Evolutionary conservation across 176 grass and related monocot species (phyloP).

Genomic region (Oryza punctata): DNA sequence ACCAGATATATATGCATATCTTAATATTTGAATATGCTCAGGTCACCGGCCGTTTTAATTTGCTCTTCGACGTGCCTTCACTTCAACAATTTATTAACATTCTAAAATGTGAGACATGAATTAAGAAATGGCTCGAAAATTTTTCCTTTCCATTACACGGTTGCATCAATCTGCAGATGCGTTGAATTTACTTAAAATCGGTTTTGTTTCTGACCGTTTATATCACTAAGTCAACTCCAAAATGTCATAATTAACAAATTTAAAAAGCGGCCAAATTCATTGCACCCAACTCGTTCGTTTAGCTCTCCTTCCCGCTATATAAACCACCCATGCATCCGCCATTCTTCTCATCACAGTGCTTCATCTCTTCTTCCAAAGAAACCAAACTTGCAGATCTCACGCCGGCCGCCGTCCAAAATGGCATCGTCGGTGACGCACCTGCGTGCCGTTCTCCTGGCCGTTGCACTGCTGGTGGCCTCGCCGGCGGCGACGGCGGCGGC

Average conservation of each 20-base stretch:
- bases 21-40: neutral
- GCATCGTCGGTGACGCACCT: constrained; percentile 8
- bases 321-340: neutral
- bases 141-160: neutral
- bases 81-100: neutral
- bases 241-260: neutral
- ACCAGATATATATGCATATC: neutral
- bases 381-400: neutral
- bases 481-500: neutral
- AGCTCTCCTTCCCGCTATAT: neutral
- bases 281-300: neutral
- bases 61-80: neutral
- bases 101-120: neutral
- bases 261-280: neutral
- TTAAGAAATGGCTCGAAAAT: neutral
- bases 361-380: neutral
- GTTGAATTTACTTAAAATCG: neutral
- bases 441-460: neutral
- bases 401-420: neutral
- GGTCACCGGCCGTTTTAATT: neutral
- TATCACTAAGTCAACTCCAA: constrained; percentile 13
- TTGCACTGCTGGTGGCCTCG: neutral
- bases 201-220: neutral
- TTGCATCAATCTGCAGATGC: neutral
- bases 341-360: constrained; percentile 17